Evolutionary conservation across 352 stramenopile genomes (phyloP).

Genomic region (Blastocystis sp.): DNA sequence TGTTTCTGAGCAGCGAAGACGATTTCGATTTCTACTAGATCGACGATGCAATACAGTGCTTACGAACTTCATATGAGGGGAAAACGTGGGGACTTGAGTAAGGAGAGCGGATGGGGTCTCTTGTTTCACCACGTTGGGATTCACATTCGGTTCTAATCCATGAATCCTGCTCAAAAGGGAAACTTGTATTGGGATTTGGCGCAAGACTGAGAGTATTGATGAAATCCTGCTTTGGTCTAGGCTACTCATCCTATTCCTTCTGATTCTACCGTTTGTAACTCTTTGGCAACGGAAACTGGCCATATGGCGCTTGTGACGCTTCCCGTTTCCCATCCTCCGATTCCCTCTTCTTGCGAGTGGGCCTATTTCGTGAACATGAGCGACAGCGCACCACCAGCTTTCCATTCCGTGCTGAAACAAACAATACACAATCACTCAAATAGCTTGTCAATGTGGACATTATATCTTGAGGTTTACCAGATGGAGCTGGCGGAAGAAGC

Average conservation of each 20-base stretch:
- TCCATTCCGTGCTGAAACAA: slow-evolving; percentile 64
- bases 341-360: slow-evolving; percentile 27
- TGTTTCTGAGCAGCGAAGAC: not conserved
- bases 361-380: slow-evolving; percentile 24
- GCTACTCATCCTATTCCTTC: not conserved
- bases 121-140: not conserved
- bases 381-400: not conserved
- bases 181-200: not conserved
- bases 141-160: no score
- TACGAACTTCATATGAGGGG: not conserved
- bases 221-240: not conserved
- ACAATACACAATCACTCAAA: slow-evolving; percentile 71
- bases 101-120: not conserved
- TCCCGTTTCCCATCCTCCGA: not conserved
- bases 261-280: not conserved
- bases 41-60: not conserved
- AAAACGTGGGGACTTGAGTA: not conserved
- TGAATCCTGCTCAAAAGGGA: no score
- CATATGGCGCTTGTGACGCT: not conserved
- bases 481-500: slow-evolving; percentile 98
- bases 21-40: slow-evolving; percentile 32
- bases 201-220: not conserved
- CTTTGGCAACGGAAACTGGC: not conserved
- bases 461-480: slow-evolving; percentile 85
- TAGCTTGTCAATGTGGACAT: slow-evolving; percentile 27